These are phyloP conservation scores for Capsicum pubescens DNA, from an alignment of 257 asterid genomes.

Conservation along the genomic window DNA sequence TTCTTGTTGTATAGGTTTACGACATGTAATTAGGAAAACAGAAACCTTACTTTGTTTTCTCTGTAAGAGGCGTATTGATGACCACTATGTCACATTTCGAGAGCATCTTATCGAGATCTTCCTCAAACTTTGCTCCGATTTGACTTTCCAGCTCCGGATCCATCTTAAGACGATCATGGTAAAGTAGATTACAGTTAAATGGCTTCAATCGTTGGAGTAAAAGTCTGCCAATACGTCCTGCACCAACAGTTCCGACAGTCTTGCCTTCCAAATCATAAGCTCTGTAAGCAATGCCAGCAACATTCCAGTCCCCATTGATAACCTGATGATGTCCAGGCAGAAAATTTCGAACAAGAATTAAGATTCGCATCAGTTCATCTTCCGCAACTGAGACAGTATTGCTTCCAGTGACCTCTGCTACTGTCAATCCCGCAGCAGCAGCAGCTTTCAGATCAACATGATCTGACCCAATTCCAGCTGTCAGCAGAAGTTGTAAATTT, in stretches of 20 bases:
- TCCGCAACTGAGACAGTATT: conserved; percentile 94
- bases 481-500: conserved; percentile 81
- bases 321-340: conserved; percentile 92
- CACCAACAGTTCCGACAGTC: conserved; percentile 99
- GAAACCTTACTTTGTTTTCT: conserved; percentile 73
- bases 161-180: conserved; percentile 89
- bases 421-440: conserved; percentile 94
- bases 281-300: conserved; percentile 83
- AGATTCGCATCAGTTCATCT: conserved; percentile 97
- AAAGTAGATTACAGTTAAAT: conserved; percentile 83
- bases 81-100: conserved; percentile 92
- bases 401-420: conserved; percentile 99
- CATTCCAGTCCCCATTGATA: conserved; percentile 88
- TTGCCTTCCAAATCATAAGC: conserved; percentile 98
- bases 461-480: conserved; percentile 98
- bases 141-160: conserved; percentile 75
- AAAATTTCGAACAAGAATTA: conserved; percentile 90
- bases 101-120: conserved; percentile 87
- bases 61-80: conserved; percentile 90
- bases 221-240: conserved; percentile 88
- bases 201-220: conserved; percentile 93
- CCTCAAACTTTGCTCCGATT: conserved; percentile 84
- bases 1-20: not conserved
- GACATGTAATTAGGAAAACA: not conserved
- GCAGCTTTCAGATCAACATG: conserved; percentile 96